Evolutionary conservation across 306 rosid species (phyloP), one percentile per base, ranked within the genome.

Genomic region (Pterocarpus santalinus): DNA sequence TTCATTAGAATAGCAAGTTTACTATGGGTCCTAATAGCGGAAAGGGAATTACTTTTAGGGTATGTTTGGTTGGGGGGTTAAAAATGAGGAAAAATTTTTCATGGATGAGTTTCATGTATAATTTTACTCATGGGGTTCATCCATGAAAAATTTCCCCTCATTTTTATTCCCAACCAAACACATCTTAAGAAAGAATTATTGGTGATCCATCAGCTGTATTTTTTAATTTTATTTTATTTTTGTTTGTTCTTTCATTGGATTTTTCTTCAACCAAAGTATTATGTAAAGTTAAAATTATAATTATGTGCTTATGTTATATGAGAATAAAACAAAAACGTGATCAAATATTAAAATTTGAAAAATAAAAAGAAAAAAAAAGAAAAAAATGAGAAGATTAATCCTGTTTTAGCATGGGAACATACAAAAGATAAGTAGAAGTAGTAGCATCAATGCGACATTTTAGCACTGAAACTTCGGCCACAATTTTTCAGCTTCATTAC

Each of bases 21-120:
- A 49, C 35, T 75, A 70, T 68, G 65, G 86, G 84, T 83, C 89
- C 32, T 16, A 67, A 82, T 72, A 14, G 36, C 49, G 47, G 64
- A 49, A 79, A 68, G 55, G 13, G 15, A 69, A 76, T 53, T 63
- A 44, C 16, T 22, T 62, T 58, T 70, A 22, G 28, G 28, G 28
- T 22, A 22, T 22, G 28, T 22, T 22, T 22, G 28, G 28, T 0
- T 22, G 28, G 28, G 28, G 28, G 28, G 28, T 22, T 22, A 22
- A 22, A 22, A 22, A 22, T 22, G 28, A 0, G 28, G 28, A 22
- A 22, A 22, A 22, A 22, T 22, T 22, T 22, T 22, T 1, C 1
- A 22, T 22, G 1, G 28, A 22, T 22, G 28, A 22, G 28, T 22
- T 22, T 22, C 28, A 22, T 22, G 28, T 22, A 1, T 22, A 22